Evolutionary conservation across 2,329 filamentous ascomycete species (phyloP).

Genomic region (Exserohilum turcica): DNA sequence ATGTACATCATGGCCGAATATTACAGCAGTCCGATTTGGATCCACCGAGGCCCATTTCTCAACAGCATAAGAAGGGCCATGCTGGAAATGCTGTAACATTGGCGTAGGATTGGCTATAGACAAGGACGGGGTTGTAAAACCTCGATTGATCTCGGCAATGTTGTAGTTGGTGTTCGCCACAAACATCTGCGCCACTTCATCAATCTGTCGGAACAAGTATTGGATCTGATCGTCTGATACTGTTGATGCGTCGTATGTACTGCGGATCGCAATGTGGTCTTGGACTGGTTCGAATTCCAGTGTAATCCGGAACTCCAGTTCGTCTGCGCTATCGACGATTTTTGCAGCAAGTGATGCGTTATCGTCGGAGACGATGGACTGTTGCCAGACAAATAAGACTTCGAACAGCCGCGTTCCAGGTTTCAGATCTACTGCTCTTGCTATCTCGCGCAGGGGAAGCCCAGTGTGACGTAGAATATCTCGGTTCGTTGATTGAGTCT

Average conservation of each 20-base stretch:
- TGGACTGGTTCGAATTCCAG: slow-evolving; percentile 73
- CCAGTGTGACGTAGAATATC: slow-evolving; percentile 67
- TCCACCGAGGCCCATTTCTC: slow-evolving; percentile 56
- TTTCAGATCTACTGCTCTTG: slow-evolving; percentile 61
- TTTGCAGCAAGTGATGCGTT: slow-evolving; percentile 50
- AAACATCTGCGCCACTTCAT: slow-evolving; percentile 56
- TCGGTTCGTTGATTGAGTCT: slow-evolving; percentile 69
- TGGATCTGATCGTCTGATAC: slow-evolving; percentile 63
- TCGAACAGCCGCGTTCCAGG: slow-evolving; percentile 71
- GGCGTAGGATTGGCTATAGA: slow-evolving; percentile 53
- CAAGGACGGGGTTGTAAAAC: slow-evolving; percentile 32
- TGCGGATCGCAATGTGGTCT: slow-evolving; percentile 55
- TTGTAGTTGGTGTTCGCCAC: slow-evolving; percentile 43
- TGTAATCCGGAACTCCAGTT: slow-evolving; percentile 75
- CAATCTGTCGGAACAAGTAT: slow-evolving; percentile 66
- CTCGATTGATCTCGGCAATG: slow-evolving; percentile 34
- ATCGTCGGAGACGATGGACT: slow-evolving; percentile 60
- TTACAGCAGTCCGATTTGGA: slow-evolving; percentile 65
- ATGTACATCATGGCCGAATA: slow-evolving; percentile 61
- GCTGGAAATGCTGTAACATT: slow-evolving; percentile 17
- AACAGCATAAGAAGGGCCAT: slow-evolving; percentile 53
- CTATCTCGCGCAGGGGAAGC: slow-evolving; percentile 72
- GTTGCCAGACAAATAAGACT: slow-evolving; percentile 82
- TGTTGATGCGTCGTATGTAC: slow-evolving; percentile 59
- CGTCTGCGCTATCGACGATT: slow-evolving; percentile 68